Base-by-base conservation (phyloP, 2,329 filamentous ascomycete genomes). In the Penicillium brevicompactum region DNA sequence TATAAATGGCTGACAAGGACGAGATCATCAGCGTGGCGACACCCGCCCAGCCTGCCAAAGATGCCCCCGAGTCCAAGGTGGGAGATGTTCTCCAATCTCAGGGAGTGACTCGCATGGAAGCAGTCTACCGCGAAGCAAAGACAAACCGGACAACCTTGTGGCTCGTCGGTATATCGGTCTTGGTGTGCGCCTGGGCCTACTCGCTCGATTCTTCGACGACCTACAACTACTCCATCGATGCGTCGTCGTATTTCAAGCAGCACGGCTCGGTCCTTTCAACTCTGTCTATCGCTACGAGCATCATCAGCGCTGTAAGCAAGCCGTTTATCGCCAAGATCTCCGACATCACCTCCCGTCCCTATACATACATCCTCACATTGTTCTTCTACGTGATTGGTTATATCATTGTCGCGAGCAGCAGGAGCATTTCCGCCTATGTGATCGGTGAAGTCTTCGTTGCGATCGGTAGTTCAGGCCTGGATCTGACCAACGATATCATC, bases 311-410 rank as follows among this genome's bases (percentile, higher is more conserved):
- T 2, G 48, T 55, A 14, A 55, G 51, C 43, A 57, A 57, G 31
- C 55, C 55, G 22, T 57, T 57, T 30, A 57, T 57, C 37, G 55
- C 51, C 1, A 57, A 55, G 11, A 44, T 57, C 30, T 51, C 51
- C 13, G 51, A 57, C 8, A 55, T 57, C 13, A 51, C 41, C 21
- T 52, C 51, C 10, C 51, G 55, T 5, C 55, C 44, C 4, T 55
- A 54, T 21, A 55, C 55, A 8, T 57, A 57, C 44, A 24, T 46
- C 11, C 24, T 51, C 6, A 41, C 40, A 3, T 37, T 57, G 2
- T n/a, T 31, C 8, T 57, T 51, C 34, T 49, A 50, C 22, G 48
- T 50, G 11, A 34, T 50, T 22, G 31, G 46, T 6, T 27, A 44
- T 8, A 41, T 38, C 7, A 40, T 55, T 54, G 41, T 24, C 18